Percentiles rank a stretch among this genome's conserved stretches.
phyloP scores from a whole-genome alignment of 495 filamentous ascomycete genomes.

The Aspergillus avenaceus region DNA sequence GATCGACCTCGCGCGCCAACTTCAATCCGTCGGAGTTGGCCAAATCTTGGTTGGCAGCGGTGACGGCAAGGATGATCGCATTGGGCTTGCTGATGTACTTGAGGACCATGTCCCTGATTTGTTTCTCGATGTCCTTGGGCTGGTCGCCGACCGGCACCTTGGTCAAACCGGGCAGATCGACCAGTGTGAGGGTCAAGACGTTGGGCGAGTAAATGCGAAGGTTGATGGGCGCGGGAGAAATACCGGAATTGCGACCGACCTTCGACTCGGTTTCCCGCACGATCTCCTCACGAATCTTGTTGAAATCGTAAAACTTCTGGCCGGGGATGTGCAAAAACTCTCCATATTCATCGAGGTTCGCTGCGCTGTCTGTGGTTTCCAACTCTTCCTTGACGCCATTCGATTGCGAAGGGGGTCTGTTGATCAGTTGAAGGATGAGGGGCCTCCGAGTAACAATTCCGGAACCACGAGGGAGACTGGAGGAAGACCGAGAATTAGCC shows the following conservation, averaged over 20 bases:
- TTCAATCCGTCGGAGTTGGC: constrained; percentile 98
- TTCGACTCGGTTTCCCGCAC: constrained; percentile 94
- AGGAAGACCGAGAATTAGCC: constrained; percentile 12
- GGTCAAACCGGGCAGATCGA: constrained; percentile 95
- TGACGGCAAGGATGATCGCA: constrained; percentile 96
- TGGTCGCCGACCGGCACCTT: constrained; percentile 98
- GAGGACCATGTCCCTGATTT: constrained; percentile 97
- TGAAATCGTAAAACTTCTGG: constrained; percentile 98
- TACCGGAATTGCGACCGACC: constrained; percentile 92
- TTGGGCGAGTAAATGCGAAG: constrained; percentile 97
- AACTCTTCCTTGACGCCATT: constrained; percentile 74
- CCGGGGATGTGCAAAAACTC: constrained; percentile 98
- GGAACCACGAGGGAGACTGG: constrained; percentile 90
- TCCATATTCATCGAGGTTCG: constrained; percentile 95
- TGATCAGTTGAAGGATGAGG: constrained; percentile 96
- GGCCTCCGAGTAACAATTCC: constrained; percentile 97
- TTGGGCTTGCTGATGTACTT: constrained; percentile 98
- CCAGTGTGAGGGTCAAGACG: constrained; percentile 93
- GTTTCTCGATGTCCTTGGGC: constrained; percentile 94
- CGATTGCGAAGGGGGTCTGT: constrained; percentile 61
- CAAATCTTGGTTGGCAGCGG: constrained; percentile 93
- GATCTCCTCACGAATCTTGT: constrained; percentile 98
- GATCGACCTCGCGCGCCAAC: constrained; percentile 94
- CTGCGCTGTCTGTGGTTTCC: constrained; percentile 72
- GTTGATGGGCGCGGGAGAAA: constrained; percentile 94